phyloP scores from a whole-genome alignment of 2,329 filamentous ascomycete genomes.

The Blastomyces silverae region DNA sequence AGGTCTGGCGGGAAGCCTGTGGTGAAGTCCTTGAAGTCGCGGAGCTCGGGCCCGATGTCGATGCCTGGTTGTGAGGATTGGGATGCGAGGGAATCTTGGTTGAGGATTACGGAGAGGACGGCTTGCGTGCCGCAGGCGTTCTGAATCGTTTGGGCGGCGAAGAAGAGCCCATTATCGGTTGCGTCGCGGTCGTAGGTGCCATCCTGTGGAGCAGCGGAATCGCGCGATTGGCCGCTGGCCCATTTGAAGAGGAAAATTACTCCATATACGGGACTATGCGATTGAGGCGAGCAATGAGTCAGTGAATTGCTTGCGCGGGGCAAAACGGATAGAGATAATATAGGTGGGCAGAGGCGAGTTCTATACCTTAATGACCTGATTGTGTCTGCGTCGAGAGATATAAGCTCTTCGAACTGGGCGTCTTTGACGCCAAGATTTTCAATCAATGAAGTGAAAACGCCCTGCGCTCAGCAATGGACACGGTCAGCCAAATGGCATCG shows the following conservation, averaged over 20 bases:
- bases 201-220: constrained; percentile 64
- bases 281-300: constrained; percentile 12
- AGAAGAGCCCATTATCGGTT: constrained; percentile 68
- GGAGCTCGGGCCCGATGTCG: constrained; percentile 63
- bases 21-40: constrained; percentile 81
- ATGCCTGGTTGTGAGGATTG: constrained; percentile 38
- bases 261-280: constrained; percentile 68
- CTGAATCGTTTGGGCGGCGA: constrained; percentile 94
- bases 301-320: background rate
- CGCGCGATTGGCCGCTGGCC: constrained; percentile 53
- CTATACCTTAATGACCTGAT: constrained; percentile 41
- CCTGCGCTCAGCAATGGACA: constrained; percentile 45
- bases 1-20: constrained; percentile 72
- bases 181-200: constrained; percentile 73
- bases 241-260: constrained; percentile 99
- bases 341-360: background rate
- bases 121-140: constrained; percentile 98
- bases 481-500: constrained; percentile 12
- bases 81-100: constrained; percentile 52
- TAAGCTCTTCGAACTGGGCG: constrained; percentile 94
- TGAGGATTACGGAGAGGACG: constrained; percentile 82
- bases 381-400: constrained; percentile 70
- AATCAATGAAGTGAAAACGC: constrained; percentile 95
- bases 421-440: constrained; percentile 85
- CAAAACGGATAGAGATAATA: background rate